phyloP scores from a whole-genome alignment of 163 green algal genomes.

The Volvox carteri region DNA sequence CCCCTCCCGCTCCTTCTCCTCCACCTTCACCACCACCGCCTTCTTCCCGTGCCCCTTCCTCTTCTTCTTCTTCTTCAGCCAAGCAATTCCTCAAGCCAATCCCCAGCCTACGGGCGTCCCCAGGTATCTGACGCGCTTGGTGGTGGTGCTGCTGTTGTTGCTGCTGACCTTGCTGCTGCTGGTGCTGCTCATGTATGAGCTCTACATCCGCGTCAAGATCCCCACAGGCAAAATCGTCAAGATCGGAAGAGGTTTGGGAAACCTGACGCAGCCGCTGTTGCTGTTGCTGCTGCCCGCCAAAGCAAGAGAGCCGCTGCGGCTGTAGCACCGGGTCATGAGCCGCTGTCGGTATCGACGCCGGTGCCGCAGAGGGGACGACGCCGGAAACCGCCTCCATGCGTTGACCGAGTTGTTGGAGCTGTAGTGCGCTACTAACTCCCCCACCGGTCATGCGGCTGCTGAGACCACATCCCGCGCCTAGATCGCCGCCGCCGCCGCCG shows the following conservation, averaged over 20 bases:
- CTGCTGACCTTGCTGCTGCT: too few species aligned
- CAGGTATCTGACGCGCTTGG: too few species aligned
- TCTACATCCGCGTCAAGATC: too few species aligned
- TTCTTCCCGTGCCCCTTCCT: not conserved
- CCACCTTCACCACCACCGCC: not conserved
- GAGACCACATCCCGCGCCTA: too few species aligned
- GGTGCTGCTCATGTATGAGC: too few species aligned
- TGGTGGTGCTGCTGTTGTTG: too few species aligned
- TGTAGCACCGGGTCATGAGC: not conserved
- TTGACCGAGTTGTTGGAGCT: not conserved
- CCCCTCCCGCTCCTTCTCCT: not conserved
- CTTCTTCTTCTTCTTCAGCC: not conserved
- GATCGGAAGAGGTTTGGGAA: not conserved
- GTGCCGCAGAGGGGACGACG: not conserved
- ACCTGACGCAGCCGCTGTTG: not conserved
- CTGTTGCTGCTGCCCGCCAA: not conserved
- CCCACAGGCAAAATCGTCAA: too few species aligned
- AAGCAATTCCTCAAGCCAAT: not conserved
- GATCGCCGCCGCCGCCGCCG: not conserved
- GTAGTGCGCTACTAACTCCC: too few species aligned
- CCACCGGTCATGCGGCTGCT: too few species aligned
- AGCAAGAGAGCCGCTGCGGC: not conserved
- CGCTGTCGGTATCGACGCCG: not conserved
- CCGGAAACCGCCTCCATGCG: not conserved
- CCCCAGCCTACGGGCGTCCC: too few species aligned